A percentile compares a stretch with the other conserved stretches of the same genome.
Evolutionary conservation across 2,329 filamentous ascomycete species (phyloP).

Genomic region (Aspergillus quadrilineatus): DNA sequence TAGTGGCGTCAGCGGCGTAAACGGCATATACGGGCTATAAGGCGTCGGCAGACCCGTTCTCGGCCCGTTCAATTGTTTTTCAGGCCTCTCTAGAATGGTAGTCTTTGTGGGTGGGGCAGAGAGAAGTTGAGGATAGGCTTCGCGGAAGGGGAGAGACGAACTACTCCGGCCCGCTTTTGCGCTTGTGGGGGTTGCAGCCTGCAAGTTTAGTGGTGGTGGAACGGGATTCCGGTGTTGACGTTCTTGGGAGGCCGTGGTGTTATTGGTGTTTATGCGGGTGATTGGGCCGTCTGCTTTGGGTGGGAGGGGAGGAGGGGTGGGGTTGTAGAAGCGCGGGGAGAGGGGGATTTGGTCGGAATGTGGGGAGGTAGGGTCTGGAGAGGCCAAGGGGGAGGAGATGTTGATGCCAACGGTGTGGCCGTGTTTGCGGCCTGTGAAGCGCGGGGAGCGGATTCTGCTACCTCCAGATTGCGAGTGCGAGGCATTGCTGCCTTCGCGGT

Average conservation of each 20-base stretch:
- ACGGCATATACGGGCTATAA: slow-evolving; percentile 53
- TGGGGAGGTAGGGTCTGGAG: slow-evolving; percentile 44
- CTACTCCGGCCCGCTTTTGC: slow-evolving; percentile 28
- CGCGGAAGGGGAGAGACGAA: slow-evolving; percentile 45
- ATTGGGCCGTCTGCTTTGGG: slow-evolving; percentile 46
- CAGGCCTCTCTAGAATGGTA: slow-evolving; percentile 48
- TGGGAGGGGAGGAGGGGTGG: slow-evolving; percentile 56
- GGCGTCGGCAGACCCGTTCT: slow-evolving; percentile 50
- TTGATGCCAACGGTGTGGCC: slow-evolving; percentile 33
- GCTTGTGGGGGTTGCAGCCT: neutral
- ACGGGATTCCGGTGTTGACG: slow-evolving; percentile 6
- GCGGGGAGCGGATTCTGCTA: slow-evolving; percentile 46
- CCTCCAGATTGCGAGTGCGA: slow-evolving; percentile 23
- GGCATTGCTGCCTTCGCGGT: slow-evolving; percentile 25
- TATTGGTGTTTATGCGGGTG: slow-evolving; percentile 47
- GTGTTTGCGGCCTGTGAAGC: slow-evolving; percentile 49
- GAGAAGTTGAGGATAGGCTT: slow-evolving; percentile 40
- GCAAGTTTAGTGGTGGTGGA: slow-evolving; percentile 34
- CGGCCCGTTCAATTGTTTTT: slow-evolving; percentile 37
- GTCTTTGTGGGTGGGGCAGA: slow-evolving; percentile 51
- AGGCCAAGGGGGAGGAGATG: slow-evolving; percentile 57
- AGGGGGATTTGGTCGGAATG: slow-evolving; percentile 54
- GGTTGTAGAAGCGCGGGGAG: slow-evolving; percentile 57
- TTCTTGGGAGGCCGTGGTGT: slow-evolving; percentile 23
- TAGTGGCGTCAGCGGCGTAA: slow-evolving; percentile 50